Conservation (phyloP, 2,329 filamentous ascomycete genomes). For the Neocucurbitaria cava region DNA sequence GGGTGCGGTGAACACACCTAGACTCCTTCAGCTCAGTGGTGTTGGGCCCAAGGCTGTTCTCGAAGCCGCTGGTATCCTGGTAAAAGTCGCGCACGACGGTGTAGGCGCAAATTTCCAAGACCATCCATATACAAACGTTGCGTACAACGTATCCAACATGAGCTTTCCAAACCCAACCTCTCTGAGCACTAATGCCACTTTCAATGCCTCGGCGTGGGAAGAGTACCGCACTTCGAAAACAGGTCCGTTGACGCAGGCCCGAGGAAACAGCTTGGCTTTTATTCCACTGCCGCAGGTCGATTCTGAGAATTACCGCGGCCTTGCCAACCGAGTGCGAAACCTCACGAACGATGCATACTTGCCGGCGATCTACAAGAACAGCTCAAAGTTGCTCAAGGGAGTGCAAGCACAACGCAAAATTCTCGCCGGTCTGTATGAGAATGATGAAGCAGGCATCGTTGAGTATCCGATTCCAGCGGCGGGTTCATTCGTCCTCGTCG, state of each 20-base stretch:
- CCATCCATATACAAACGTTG: constrained; percentile 33
- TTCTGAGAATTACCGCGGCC: constrained; percentile 19
- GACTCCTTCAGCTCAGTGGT: constrained; percentile 52
- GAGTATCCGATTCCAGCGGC: constrained; percentile 46
- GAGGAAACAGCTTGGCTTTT: constrained; percentile 36
- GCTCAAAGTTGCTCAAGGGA: constrained; percentile 32
- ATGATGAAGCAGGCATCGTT: constrained; percentile 30
- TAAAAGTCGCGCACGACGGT: constrained; percentile 36
- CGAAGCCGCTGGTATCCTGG: constrained; percentile 32
- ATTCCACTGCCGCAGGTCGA: constrained; percentile 35
- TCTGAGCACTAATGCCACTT: constrained; percentile 28
- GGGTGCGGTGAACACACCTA: constrained; percentile 62
- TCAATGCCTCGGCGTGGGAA: constrained; percentile 38
- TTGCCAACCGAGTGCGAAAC: constrained; percentile 19
- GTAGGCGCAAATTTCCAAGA: constrained; percentile 47
- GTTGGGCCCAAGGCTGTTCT: constrained; percentile 38
- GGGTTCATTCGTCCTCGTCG: constrained; percentile 30
- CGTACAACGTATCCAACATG: constrained; percentile 27
- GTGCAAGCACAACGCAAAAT: constrained; percentile 36
- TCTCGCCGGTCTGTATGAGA: constrained; percentile 31
- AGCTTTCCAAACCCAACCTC: constrained; percentile 30
- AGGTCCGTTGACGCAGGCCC: constrained; percentile 34
- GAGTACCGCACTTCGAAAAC: constrained; percentile 34
- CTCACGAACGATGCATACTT: constrained; percentile 25
- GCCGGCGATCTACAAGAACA: constrained; percentile 32